Evolutionary conservation across 257 asterid species (phyloP), one percentile per base, ranked within the genome.

Genomic region (Ajuga chamaepitys): DNA sequence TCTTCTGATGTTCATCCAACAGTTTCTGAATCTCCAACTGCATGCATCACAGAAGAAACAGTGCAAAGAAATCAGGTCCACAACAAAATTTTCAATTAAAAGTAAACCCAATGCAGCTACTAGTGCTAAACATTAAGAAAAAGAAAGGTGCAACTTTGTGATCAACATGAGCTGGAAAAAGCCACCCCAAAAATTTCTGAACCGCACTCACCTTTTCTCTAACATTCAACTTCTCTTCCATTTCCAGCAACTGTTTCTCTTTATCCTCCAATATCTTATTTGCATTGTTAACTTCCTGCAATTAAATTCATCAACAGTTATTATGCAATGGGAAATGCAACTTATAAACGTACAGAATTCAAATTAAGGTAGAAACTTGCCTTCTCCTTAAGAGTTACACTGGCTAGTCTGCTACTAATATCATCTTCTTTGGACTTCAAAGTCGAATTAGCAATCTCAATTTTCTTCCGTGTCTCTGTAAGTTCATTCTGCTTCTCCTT

Each of bases 1-100:
- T 30, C 18, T 64, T 46, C 60, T 78, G 83, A 76, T 94, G 99
- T 74, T 94, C 89, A 71, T 94, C 95, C 81, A 88, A 68, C 67
- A 86, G 87, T 71, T 85, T 86, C 89, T 94, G 96, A 74, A 90
- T 80, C 78, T 85, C 99, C 67, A 68, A 70, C 99, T 94, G 82
- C 74, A 76, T 21, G 75, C 22, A 58, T 52, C 64, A 46, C 62
- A 74, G 66, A 60, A 45, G 42, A 30, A 71, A 45, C 22, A n/a
- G 61, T 70, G 56, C 18, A 57, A 58, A 20, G 20, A 17, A 62
- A 56, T 47, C 62, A 64, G 64, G 30, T 35, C 34, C 51, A 77
- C 66, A 50, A 55, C 7, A 37, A 59, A 50, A 58, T 50, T 26
- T 17, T 45, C 9, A 28, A 18, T 12, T 30, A 14, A 52, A 73